Base-by-base conservation (phyloP, 306 rosid species). In the Sphenostylis stenocarpa region DNA sequence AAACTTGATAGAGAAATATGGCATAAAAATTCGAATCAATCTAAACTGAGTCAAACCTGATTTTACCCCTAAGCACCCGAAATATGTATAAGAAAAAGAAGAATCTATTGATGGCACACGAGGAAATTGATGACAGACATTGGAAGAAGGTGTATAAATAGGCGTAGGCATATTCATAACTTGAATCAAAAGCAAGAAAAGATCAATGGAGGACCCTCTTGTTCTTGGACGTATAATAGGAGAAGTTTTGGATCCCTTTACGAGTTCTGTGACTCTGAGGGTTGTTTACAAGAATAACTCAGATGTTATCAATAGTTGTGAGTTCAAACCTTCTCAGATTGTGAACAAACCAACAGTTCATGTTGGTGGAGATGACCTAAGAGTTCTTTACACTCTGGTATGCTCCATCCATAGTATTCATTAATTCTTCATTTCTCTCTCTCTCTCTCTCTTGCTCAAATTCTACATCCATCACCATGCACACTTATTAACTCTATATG, bases 271-370 rank as follows among this genome's bases (percentile, higher is more conserved):
- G 14, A n/a, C 78, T 17, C 10, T 80, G 11, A 64, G 61, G 6
- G 62, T 80, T 14, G n/a, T 29, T 9, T 63, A 38, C 38, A 7
- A 23, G 12, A 63, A 80, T 26, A 7, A 24, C 8, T 36, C 29
- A 2, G 74, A 60, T 0, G 73, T 80, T 15, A 24, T 65, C 16
- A 80, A 63, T n/a, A 28, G 67, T 34, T 15, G 48, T 56, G 83
- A 72, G 17, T 53, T 80, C 23, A 80, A 21, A 16, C 83, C 83
- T 10, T 72, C 83, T 16, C 83, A 39, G 14, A 49, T 79, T 0
- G 13, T 39, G 7, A 72, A 64, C 68, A 71, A 19, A 14, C 83
- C 83, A 1, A 64, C 74, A 58, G 73, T 79, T 63, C 15, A 19
- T 14, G 2, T 79, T 72, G 78, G 58, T 41, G 78, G 67, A n/a